Evolutionary conservation across 2,329 filamentous ascomycete genomes (phyloP).

Genomic region (Cladosporium sp.): DNA sequence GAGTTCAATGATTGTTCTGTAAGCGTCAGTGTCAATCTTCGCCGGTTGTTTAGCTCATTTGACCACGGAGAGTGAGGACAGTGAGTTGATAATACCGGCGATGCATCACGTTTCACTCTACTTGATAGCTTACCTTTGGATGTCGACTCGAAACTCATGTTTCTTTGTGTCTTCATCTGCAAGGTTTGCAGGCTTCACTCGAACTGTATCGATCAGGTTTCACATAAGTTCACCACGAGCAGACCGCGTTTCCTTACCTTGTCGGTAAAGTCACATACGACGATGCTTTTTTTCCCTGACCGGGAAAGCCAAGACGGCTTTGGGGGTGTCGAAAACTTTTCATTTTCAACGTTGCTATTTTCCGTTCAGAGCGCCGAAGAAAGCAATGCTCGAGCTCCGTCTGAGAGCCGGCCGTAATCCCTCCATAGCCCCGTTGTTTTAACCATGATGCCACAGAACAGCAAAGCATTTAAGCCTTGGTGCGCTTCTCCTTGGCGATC

Average conservation of each 20-base stretch:
- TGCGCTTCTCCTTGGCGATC: slow-evolving; percentile 62
- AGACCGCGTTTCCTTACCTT: not conserved
- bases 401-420: slow-evolving; percentile 18
- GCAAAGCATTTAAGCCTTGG: slow-evolving; percentile 19
- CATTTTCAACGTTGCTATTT: slow-evolving; percentile 20
- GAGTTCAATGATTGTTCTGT: slow-evolving; percentile 73
- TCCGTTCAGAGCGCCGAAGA: slow-evolving; percentile 18
- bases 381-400: slow-evolving; percentile 15
- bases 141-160: not conserved
- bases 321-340: slow-evolving; percentile 18
- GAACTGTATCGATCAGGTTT: slow-evolving; percentile 1
- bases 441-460: slow-evolving; percentile 16
- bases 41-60: slow-evolving; percentile 89
- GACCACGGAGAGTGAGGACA: slow-evolving; percentile 66
- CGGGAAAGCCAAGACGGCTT: slow-evolving; percentile 15
- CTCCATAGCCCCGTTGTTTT: slow-evolving; percentile 14
- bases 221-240: not conserved
- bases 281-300: not conserved
- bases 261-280: not conserved
- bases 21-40: slow-evolving; percentile 77
- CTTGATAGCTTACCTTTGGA: not conserved
- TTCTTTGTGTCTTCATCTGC: not conserved
- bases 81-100: slow-evolving; percentile 88
- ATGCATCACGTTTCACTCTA: slow-evolving; percentile 26
- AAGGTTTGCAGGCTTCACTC: slow-evolving; percentile 1